Evolutionary conservation across 2,329 filamentous ascomycete species (phyloP).

Genomic region (Fusarium subtropicale): DNA sequence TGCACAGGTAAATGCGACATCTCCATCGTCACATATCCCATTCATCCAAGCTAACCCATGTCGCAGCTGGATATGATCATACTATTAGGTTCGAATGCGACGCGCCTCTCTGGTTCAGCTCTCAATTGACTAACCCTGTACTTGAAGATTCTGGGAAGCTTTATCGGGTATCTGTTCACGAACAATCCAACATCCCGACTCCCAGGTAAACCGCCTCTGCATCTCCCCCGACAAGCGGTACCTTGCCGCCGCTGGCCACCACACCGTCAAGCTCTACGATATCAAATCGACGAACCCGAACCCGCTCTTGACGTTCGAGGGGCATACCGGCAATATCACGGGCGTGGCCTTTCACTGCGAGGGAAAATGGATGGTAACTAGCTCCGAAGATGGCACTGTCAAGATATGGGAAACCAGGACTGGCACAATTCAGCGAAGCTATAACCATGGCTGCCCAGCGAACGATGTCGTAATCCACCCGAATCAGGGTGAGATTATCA

Average conservation of each 20-base stretch:
- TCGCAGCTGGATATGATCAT: slow-evolving; percentile 70
- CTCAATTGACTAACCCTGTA: slow-evolving; percentile 27
- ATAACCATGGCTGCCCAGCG: slow-evolving; percentile 86
- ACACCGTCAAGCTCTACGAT: slow-evolving; percentile 97
- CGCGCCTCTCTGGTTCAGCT: slow-evolving; percentile 17
- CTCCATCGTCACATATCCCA: slow-evolving; percentile 1
- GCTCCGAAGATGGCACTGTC: slow-evolving; percentile 94
- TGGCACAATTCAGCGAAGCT: slow-evolving; percentile 90
- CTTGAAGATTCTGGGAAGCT: slow-evolving; percentile 91
- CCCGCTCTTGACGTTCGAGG: slow-evolving; percentile 91
- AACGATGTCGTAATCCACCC: slow-evolving; percentile 99
- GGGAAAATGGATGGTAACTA: slow-evolving; percentile 99
- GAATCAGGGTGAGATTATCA: slow-evolving; percentile 98
- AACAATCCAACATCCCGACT: slow-evolving; percentile 97
- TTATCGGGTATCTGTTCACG: slow-evolving; percentile 97
- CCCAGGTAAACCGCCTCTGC: slow-evolving; percentile 96
- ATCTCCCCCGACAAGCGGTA: slow-evolving; percentile 98
- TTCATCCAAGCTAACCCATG: slow-evolving; percentile 38
- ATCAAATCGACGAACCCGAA: slow-evolving; percentile 99
- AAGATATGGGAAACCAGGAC: slow-evolving; percentile 96
- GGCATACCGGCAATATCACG: slow-evolving; percentile 95
- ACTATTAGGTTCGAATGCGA: slow-evolving; percentile 64
- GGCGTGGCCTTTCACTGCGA: slow-evolving; percentile 98
- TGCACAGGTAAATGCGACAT: slow-evolving; percentile 65
- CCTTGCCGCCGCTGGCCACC: slow-evolving; percentile 81